Evolutionary conservation across 768 basidiomycete genomes (phyloP).

Genomic region (Rhodotorula taiwanensis): DNA sequence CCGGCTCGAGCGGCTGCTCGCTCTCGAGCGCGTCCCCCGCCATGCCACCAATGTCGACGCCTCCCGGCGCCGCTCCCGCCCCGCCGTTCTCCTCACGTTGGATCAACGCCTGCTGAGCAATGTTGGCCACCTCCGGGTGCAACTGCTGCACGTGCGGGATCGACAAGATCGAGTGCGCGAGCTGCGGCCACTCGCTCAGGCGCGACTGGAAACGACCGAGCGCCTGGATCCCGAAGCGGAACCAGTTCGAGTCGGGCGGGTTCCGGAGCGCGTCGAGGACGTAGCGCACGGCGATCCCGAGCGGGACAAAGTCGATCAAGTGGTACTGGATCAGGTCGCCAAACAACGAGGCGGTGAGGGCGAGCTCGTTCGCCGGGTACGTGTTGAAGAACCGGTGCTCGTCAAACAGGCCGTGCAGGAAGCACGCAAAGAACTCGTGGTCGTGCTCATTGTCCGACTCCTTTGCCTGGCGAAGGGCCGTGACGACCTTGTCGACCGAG

Average conservation of each 20-base stretch:
- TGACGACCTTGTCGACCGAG: constrained; percentile 87
- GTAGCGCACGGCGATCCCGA: constrained; percentile 93
- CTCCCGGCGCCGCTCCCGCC: constrained; percentile 19
- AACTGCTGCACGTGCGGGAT: constrained; percentile 81
- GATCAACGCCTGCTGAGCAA: constrained; percentile 35
- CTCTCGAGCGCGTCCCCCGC: constrained; percentile 18
- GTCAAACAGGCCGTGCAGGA: constrained; percentile 98
- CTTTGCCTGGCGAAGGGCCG: constrained; percentile 77
- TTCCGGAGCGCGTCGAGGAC: constrained; percentile 89
- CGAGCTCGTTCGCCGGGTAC: constrained; percentile 84
- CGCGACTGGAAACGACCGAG: constrained; percentile 78
- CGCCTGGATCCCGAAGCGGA: constrained; percentile 91
- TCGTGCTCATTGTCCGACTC: constrained; percentile 73
- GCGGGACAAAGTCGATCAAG: constrained; percentile 85
- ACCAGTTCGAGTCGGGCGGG: constrained; percentile 82
- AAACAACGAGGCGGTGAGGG: constrained; percentile 92
- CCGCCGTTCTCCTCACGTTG: constrained; percentile 35
- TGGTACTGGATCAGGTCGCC: constrained; percentile 91
- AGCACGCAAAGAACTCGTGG: constrained; percentile 97
- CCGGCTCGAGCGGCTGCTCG: constrained; percentile 45
- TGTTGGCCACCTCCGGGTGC: constrained; percentile 58
- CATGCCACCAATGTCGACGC: constrained; percentile 38
- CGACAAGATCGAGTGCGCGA: constrained; percentile 79
- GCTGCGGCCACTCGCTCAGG: constrained; percentile 81
- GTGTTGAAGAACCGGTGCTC: constrained; percentile 99